Evolutionary conservation across 2,329 filamentous ascomycete species (phyloP).

Genomic region (Pseudogymnoascus sp.): DNA sequence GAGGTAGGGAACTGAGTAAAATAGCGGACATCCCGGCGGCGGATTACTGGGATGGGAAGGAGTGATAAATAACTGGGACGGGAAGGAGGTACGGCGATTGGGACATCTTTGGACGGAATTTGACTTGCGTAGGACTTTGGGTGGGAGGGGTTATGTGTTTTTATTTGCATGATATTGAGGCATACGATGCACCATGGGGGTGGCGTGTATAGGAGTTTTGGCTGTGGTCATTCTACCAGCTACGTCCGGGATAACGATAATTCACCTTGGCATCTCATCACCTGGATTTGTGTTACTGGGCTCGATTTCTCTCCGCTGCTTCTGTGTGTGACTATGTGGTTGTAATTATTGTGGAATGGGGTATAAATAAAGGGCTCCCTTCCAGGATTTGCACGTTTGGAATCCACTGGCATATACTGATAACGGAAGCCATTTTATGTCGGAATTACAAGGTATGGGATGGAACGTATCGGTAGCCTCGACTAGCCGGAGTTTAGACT

Average conservation of each 20-base stretch:
- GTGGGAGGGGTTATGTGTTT: not conserved
- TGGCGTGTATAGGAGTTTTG: not conserved
- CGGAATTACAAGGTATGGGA: not conserved
- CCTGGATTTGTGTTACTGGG: not conserved
- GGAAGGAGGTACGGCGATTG: not conserved
- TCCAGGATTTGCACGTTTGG: too few relatives aligned
- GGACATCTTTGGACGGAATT: not conserved
- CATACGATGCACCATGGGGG: not conserved
- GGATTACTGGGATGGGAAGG: not conserved
- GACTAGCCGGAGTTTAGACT: too few relatives aligned
- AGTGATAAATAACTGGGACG: not conserved
- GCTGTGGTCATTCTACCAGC: not conserved
- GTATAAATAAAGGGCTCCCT: not conserved
- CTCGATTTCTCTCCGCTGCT: not conserved
- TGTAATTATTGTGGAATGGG: not conserved
- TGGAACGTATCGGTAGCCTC: not conserved
- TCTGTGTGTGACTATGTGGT: not conserved
- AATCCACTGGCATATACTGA: not conserved
- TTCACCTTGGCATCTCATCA: not conserved
- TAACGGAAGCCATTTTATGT: not conserved
- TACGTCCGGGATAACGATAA: not conserved
- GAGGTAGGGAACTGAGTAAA: not conserved
- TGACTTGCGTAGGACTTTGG: not conserved
- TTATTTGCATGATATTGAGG: not conserved
- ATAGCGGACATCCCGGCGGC: not conserved